Evolutionary conservation across 768 basidiomycete species (phyloP).

Genomic region (Suillus subluteus): DNA sequence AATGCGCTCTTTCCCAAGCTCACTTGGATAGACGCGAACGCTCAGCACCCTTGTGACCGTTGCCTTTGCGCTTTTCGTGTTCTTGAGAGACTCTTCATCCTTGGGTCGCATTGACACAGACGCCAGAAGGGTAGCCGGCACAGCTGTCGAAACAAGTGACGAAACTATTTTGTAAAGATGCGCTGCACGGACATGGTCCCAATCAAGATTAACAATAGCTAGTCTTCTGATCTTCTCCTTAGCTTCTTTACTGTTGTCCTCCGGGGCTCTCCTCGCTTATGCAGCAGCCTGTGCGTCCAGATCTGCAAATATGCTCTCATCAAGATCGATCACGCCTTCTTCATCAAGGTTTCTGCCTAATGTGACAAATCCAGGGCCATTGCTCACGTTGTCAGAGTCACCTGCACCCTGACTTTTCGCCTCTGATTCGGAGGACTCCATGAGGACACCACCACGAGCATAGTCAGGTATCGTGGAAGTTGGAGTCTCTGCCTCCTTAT

Average conservation of each 20-base stretch:
- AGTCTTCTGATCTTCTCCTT: slow-evolving; percentile 64
- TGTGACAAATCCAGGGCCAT: slow-evolving; percentile 50
- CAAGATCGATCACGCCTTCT: slow-evolving; percentile 66
- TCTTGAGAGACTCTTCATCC: slow-evolving; percentile 20
- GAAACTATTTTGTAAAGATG: slow-evolving; percentile 94
- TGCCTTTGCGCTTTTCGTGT: slow-evolving; percentile 6
- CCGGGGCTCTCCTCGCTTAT: slow-evolving; percentile 53
- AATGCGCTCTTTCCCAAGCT: slow-evolving; percentile 90
- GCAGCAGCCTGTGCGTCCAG: slow-evolving; percentile 75
- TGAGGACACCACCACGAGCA: slow-evolving; percentile 85
- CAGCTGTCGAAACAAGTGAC: slow-evolving; percentile 73
- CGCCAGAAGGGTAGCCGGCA: slow-evolving; percentile 42
- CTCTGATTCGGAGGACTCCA: slow-evolving; percentile 69
- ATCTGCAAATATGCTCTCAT: slow-evolving; percentile 73
- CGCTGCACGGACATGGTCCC: slow-evolving; percentile 91
- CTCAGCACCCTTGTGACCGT: slow-evolving; percentile 59
- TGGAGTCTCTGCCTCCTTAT: slow-evolving; percentile 35
- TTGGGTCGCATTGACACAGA: slow-evolving; percentile 23
- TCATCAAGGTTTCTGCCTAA: slow-evolving; percentile 52
- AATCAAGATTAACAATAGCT: slow-evolving; percentile 95
- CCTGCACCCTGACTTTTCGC: slow-evolving; percentile 18
- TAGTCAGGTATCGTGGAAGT: slow-evolving; percentile 55
- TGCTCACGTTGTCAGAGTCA: slow-evolving; percentile 49
- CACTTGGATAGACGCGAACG: slow-evolving; percentile 88
- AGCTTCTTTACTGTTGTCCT: slow-evolving; percentile 42